These are phyloP conservation scores for Xylaria sp. DNA, from an alignment of 495 filamentous ascomycete genomes.

Conservation along the genomic window DNA sequence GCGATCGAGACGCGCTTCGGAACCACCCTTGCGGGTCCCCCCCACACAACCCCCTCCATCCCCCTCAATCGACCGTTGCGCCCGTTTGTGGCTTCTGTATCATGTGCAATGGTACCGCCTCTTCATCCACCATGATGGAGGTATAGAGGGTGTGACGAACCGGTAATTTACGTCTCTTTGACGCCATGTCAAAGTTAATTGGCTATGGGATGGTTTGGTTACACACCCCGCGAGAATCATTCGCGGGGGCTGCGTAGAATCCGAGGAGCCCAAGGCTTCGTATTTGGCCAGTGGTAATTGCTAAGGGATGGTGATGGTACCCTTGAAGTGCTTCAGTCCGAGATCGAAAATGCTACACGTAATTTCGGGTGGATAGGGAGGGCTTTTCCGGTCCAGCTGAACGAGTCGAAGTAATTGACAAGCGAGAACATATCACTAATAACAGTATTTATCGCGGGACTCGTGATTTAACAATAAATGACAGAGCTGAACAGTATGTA, in stretches of 20 bases:
- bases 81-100: not conserved
- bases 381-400: not conserved
- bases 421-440: not conserved
- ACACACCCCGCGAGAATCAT: not conserved
- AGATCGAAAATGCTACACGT: not conserved
- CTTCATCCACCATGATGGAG: not conserved
- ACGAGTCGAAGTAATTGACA: not conserved
- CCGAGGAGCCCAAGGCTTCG: not conserved
- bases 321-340: not conserved
- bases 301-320: not conserved
- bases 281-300: not conserved
- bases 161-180: not conserved
- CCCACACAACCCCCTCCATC: not conserved
- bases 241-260: not conserved
- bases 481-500: not conserved
- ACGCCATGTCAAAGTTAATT: not conserved
- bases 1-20: slow-evolving; percentile 20
- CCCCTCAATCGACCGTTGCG: slow-evolving; percentile 8
- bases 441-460: not conserved
- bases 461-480: not conserved
- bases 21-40: not conserved
- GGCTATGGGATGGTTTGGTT: not conserved
- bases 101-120: not conserved
- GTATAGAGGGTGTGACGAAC: slow-evolving; percentile 1
- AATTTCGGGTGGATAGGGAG: not conserved